Evolutionary conservation across 1,284 basidiomycete genomes (phyloP).

Genomic region (Paramarasmius palmivorus): DNA sequence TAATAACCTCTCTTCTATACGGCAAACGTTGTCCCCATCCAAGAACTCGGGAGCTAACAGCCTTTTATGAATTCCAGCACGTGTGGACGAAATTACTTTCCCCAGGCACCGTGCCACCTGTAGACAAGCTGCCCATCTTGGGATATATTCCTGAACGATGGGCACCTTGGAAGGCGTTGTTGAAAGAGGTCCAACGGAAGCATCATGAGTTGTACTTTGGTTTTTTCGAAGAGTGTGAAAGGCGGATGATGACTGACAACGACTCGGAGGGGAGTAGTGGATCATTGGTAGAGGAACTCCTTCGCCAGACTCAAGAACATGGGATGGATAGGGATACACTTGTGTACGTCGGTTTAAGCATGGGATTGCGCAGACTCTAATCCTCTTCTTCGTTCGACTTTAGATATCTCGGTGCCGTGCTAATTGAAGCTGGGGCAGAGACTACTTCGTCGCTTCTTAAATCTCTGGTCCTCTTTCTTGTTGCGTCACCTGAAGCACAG

Average conservation of each 20-base stretch:
- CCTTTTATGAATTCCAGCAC: conserved; percentile 24
- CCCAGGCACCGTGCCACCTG: conserved; percentile 25
- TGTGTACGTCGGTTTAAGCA: conserved; percentile 1
- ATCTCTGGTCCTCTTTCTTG: neutral
- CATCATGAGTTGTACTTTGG: conserved; percentile 8
- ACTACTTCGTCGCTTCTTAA: conserved; percentile 18
- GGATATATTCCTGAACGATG: conserved; percentile 24
- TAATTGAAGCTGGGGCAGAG: conserved; percentile 21
- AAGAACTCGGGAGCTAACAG: conserved; percentile 18
- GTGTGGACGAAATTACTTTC: conserved; percentile 24
- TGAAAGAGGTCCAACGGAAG: conserved; percentile 16
- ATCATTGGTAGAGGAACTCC: conserved; percentile 9
- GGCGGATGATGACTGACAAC: conserved; percentile 1
- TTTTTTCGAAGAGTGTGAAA: conserved; percentile 1
- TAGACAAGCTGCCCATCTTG: conserved; percentile 26
- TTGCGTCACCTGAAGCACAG: neutral
- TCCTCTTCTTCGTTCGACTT: neutral
- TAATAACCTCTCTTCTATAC: conserved; percentile 28
- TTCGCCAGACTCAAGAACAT: conserved; percentile 5
- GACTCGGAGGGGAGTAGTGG: conserved; percentile 9
- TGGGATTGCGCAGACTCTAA: neutral
- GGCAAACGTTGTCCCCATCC: conserved; percentile 29
- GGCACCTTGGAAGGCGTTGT: conserved; percentile 24
- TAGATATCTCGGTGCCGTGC: conserved; percentile 20
- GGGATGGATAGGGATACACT: conserved; percentile 6